A percentile compares a stretch with the other conserved stretches of the same genome.
These are phyloP conservation scores for Trichoderma endophyticum DNA, from an alignment of 2,329 filamentous ascomycete genomes.

Conservation along the genomic window DNA sequence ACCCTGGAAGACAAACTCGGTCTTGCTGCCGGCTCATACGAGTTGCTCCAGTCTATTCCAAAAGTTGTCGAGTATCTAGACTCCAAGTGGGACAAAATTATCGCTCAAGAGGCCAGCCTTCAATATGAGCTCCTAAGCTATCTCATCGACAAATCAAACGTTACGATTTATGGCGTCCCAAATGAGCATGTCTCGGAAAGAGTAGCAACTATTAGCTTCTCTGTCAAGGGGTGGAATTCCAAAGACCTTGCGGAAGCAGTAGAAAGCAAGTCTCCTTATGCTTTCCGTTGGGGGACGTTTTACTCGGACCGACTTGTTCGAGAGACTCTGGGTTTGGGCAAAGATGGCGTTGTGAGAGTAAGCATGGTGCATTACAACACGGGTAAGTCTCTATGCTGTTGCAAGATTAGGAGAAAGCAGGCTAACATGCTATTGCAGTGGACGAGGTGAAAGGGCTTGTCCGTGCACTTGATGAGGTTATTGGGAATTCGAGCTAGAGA, in stretches of 20 bases:
- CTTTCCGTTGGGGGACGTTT: slow-evolving; percentile 65
- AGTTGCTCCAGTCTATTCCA: slow-evolving; percentile 62
- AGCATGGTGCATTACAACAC: slow-evolving; percentile 74
- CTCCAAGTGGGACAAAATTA: slow-evolving; percentile 49
- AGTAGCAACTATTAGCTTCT: slow-evolving; percentile 66
- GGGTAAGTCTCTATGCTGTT: slow-evolving; percentile 40
- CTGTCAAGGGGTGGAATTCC: slow-evolving; percentile 54
- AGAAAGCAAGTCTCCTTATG: slow-evolving; percentile 56
- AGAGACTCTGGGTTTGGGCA: slow-evolving; percentile 56
- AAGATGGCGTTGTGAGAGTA: slow-evolving; percentile 63
- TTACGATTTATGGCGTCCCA: slow-evolving; percentile 58
- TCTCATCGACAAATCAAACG: slow-evolving; percentile 48
- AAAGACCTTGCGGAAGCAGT: slow-evolving; percentile 59
- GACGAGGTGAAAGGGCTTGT: slow-evolving; percentile 55
- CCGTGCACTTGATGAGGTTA: slow-evolving; percentile 46
- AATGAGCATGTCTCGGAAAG: slow-evolving; percentile 46
- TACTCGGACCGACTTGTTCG: slow-evolving; percentile 63
- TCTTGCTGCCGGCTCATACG: slow-evolving; percentile 67
- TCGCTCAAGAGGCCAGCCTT: slow-evolving; percentile 57
- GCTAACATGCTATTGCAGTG: slow-evolving; percentile 35
- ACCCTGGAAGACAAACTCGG: slow-evolving; percentile 66
- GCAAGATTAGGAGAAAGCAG: slow-evolving; percentile 9
- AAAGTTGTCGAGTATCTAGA: slow-evolving; percentile 60
- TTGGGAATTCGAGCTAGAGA: not conserved
- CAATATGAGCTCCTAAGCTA: slow-evolving; percentile 59